Evolutionary conservation across 2,329 filamentous ascomycete species (phyloP).

Genomic region (Pseudogymnoascus sp.): DNA sequence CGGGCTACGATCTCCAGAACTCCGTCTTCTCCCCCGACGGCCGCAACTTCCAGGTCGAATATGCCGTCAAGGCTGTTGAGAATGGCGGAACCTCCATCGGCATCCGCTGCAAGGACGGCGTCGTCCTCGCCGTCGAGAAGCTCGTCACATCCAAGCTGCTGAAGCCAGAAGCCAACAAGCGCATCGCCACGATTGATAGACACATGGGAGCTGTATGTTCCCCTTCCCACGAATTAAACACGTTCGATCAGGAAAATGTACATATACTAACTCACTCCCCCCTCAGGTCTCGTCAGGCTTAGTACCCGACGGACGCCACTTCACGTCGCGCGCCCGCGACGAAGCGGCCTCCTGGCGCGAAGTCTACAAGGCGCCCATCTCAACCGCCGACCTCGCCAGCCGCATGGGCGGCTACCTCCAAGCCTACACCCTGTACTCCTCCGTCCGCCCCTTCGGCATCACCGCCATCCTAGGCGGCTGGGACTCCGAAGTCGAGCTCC

Average conservation of each 20-base stretch:
- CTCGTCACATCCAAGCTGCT: constrained; percentile 90
- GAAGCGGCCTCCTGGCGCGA: constrained; percentile 87
- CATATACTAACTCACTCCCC: neutral
- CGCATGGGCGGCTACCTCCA: constrained; percentile 95
- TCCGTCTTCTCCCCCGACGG: constrained; percentile 99
- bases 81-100: constrained; percentile 94
- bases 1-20: constrained; percentile 98
- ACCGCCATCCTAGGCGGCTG: constrained; percentile 90
- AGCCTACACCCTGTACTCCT: constrained; percentile 94
- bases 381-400: constrained; percentile 76
- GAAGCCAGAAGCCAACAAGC: constrained; percentile 92
- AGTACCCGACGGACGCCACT: constrained; percentile 89
- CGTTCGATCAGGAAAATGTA: neutral
- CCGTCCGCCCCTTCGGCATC: constrained; percentile 92
- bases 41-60: constrained; percentile 98
- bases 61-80: constrained; percentile 96
- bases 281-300: constrained; percentile 89
- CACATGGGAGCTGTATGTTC: constrained; percentile 82
- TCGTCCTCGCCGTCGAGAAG: constrained; percentile 95
- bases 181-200: constrained; percentile 88
- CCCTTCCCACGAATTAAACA: neutral
- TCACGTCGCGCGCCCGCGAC: constrained; percentile 86
- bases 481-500: constrained; percentile 77
- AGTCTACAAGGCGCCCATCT: constrained; percentile 90
- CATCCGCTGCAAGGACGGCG: constrained; percentile 93